A percentile compares a stretch with the other conserved stretches of the same genome.
Evolutionary conservation across 345 rosid genomes (phyloP).

Genomic region (Raphanus raphanistrum): DNA sequence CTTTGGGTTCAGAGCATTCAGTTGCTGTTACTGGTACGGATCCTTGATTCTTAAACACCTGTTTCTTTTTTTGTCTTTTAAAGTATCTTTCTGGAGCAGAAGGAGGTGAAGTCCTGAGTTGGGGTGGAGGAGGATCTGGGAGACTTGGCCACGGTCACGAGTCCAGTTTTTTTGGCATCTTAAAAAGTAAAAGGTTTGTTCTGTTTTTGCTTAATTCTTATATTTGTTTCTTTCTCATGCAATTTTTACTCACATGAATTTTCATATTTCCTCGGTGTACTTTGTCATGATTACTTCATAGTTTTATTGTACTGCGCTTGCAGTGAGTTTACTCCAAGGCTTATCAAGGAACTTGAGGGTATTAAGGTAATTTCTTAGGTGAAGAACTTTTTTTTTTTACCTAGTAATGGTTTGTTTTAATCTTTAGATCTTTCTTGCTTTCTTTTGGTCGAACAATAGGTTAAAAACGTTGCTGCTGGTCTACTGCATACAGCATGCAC

Average conservation of each 20-base stretch:
- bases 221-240: slow-evolving; percentile 6
- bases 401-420: slow-evolving; percentile 2
- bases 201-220: slow-evolving; percentile 6
- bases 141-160: slow-evolving; percentile 90
- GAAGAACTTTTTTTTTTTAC: slow-evolving; percentile 1
- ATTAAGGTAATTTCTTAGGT: slow-evolving; percentile 54
- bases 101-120: slow-evolving; percentile 78
- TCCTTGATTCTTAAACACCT: slow-evolving; percentile 21
- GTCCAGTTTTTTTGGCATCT: slow-evolving; percentile 64
- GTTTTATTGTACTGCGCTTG: slow-evolving; percentile 35
- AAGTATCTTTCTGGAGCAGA: slow-evolving; percentile 44
- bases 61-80: not conserved
- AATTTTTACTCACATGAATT: not conserved
- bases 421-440: slow-evolving; percentile 8
- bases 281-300: slow-evolving; percentile 12
- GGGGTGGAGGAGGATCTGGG: slow-evolving; percentile 89
- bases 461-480: slow-evolving; percentile 78
- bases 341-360: slow-evolving; percentile 82
- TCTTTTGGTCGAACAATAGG: slow-evolving; percentile 46
- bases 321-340: slow-evolving; percentile 96
- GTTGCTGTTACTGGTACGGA: slow-evolving; percentile 82
- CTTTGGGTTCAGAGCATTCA: slow-evolving; percentile 91
- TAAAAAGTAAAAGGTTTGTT: slow-evolving; percentile 66
- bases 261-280: not conserved
- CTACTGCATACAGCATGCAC: slow-evolving; percentile 84